These are phyloP conservation scores for Alternaria triticimaculans DNA, from an alignment of 2,329 filamentous ascomycete genomes.

Conservation along the genomic window DNA sequence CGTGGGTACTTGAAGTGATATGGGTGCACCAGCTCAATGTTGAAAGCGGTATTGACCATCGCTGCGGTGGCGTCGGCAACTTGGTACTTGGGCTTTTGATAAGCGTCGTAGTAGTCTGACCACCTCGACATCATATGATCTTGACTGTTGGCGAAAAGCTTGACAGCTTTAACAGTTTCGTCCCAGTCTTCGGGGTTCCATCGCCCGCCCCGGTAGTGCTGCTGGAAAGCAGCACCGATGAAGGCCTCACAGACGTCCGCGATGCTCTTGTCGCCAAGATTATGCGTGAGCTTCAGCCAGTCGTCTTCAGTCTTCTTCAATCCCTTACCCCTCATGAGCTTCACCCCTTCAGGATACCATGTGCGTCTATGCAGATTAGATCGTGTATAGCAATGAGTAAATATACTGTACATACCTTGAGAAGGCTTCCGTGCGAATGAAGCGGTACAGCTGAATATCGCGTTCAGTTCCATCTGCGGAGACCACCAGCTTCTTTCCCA, in stretches of 20 bases:
- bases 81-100: constrained; percentile 76
- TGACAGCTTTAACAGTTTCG: constrained; percentile 69
- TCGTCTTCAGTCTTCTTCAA: constrained; percentile 57
- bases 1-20: constrained; percentile 77
- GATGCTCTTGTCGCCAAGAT: constrained; percentile 83
- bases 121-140: constrained; percentile 75
- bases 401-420: constrained; percentile 60
- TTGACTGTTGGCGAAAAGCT: constrained; percentile 70
- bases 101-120: constrained; percentile 74
- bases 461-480: constrained; percentile 46
- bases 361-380: constrained; percentile 60
- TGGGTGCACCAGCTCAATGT: constrained; percentile 65
- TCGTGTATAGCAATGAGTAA: not conserved
- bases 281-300: constrained; percentile 62
- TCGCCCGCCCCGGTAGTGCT: constrained; percentile 54
- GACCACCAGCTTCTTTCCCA: constrained; percentile 44
- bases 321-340: constrained; percentile 74
- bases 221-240: constrained; percentile 81
- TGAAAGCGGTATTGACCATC: constrained; percentile 71
- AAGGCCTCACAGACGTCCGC: constrained; percentile 94
- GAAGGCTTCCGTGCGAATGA: constrained; percentile 83
- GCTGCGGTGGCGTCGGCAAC: constrained; percentile 65
- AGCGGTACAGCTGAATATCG: constrained; percentile 69
- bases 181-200: constrained; percentile 61
- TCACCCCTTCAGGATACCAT: constrained; percentile 88